Base-by-base conservation (phyloP, 257 asterid genomes). In the Agastache rugosa region DNA sequence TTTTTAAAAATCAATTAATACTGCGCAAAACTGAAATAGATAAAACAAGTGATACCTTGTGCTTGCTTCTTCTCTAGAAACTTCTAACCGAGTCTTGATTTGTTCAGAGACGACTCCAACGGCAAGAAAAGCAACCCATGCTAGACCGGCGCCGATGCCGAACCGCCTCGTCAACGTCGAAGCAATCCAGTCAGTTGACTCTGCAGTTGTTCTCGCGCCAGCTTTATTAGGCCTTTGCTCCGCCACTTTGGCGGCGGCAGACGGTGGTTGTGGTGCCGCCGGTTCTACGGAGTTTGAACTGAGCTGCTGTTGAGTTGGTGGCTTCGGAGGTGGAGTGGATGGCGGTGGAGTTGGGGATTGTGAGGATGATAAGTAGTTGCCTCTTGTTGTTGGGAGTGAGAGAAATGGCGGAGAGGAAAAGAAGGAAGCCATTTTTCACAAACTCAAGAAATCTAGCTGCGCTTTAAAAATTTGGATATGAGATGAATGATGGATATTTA, bases 141-240 rank as follows among this genome's bases (percentile, higher is more conserved):
- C 93, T 42, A 93, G 91, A 10, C 98, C 97, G 41, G 96, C 93
- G 41, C 98, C 98, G 61, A 93, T 84, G 17, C 98, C 98, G 68
- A 88, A 89, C 66, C 97, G 86, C 74, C 97, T 83, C 0, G 98
- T 93, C 54, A 93, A 79, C 22, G 78, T 69, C 37, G 96, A 84
- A 9, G 96, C 95, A 72, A 91, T 79, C 96, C 96, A 91, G 50
- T 93, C 98, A 3, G 98, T 91, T 20, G 97, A 87, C 11, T 87
- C 98, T 2, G 63, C 90, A 1, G 39, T 71, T n/a, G 83, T 72
- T 54, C 76, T 64, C 8, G 77, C n/a, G 54, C 74, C 42, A 1
- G 82, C 54, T 71, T 67, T 77, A 7, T 70, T 47, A 50, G 78
- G 72, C 80, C 77, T 83, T 67, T 76, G 77, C 54, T 78, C 86